A percentile compares a stretch with the other conserved stretches of the same genome.
phyloP scores from a whole-genome alignment of 2,329 filamentous ascomycete genomes.

The Fusarium sp. region DNA sequence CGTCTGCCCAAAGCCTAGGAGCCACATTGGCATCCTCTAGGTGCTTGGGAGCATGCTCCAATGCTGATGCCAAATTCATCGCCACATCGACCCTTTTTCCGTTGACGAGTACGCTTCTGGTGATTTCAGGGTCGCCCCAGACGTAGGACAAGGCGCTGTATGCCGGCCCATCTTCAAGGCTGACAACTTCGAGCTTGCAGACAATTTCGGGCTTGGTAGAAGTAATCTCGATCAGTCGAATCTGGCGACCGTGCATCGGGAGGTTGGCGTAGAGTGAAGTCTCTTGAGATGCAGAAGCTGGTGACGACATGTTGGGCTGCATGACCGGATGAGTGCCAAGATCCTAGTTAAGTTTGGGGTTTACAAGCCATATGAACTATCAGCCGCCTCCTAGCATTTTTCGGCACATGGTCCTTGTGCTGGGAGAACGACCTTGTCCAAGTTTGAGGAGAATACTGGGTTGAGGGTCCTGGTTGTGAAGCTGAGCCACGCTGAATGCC shows the following conservation, averaged over 20 bases:
- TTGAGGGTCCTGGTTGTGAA: neutral
- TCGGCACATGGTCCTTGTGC: neutral
- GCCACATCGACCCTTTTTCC: neutral
- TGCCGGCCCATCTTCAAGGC: neutral
- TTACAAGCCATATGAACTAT: neutral
- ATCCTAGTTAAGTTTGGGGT: neutral
- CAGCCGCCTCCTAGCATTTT: neutral
- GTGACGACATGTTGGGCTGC: neutral
- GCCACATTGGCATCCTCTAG: neutral
- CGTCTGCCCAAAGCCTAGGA: neutral
- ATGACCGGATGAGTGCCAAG: neutral
- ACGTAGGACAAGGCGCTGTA: slow-evolving; percentile 16
- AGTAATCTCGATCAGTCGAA: neutral
- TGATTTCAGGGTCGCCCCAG: neutral
- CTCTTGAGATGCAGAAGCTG: neutral
- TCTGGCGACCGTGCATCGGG: neutral
- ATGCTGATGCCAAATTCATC: neutral
- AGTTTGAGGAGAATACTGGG: neutral
- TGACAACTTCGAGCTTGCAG: neutral
- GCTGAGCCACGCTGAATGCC: neutral
- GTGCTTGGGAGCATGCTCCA: neutral
- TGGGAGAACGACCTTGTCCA: neutral
- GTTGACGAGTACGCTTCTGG: neutral
- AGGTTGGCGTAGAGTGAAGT: neutral
- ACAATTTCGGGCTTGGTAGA: slow-evolving; percentile 2